Base-by-base conservation (phyloP, 441 rosid genomes). In the Gossypium davidsonii region DNA sequence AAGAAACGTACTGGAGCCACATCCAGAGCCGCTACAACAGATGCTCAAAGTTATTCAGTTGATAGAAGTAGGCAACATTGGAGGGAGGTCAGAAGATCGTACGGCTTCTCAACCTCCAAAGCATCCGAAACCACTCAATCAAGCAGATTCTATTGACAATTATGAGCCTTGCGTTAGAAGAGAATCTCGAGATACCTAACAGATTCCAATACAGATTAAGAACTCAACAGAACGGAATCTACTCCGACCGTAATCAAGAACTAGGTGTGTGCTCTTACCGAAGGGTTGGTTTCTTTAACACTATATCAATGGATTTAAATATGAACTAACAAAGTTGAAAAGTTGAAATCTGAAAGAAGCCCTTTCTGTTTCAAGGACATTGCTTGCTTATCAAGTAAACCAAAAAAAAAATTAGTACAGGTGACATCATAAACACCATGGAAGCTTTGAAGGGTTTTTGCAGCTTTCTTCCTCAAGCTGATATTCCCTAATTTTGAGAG, bases 1-100 rank as follows among this genome's bases (percentile, higher is more conserved):
- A 93, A 85, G 86, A 91, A 83, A 75, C 87, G 70, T 55, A 79
- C 79, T 23, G 98, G 86, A 82, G 76, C 79, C 79, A 56, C 90
- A 46, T 77, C 82, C 69, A 85, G 89, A 85, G 75, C 85, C 21
- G 78, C 82, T 7, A 46, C 83, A 63, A 46, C 83, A 63, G 91
- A 89, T 64, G 73, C 78, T 46, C 86, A 75, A 67, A 80, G 75
- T 65, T 79, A 83, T 85, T 88, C 90, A 42, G 84, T 76, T 72
- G 94, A 89, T 49, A 81, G 86, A 67, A 81, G 76, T 75, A 88
- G 96, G 80, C 79, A 84, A 77, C 83, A 87, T 44, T 86, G 92
- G 90, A 79, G 86, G 75, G 97, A 88, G 28, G 84, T 60, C 64
- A 81, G 92, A 89, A 84, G 84, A 80, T 75, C 94, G 49, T 81